Evolutionary conservation across 805 yeast genomes (phyloP), one percentile per base, ranked within the genome.

Genomic region (Candida chilensis): DNA sequence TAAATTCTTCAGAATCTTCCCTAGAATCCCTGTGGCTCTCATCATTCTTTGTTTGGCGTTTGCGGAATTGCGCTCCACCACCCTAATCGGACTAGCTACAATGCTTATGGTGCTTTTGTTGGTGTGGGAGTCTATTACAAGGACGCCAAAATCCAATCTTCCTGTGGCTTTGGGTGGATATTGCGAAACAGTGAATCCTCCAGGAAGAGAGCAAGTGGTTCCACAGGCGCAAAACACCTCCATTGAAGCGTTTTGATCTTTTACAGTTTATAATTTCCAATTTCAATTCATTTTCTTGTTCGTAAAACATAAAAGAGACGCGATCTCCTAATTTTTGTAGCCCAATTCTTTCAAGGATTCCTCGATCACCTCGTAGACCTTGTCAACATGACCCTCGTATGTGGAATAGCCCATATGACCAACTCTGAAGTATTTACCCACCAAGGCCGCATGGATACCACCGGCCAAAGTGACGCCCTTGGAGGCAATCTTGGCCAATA

Each of bases 371-470:
- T 54, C 49, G 35, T 66, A 59, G 24, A 71, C 71, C 32, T 51
- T 50, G 34, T 68, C 72, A 17, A 78, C 52, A 49, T 79, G 82
- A 32, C 60, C 55, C 22, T 57, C 64, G 41, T 77, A 74, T 9
- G 78, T 83, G 28, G 87, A 70, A 35, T 75, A 78, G 38, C 96
- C 96, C 97, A 90, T 90, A 60, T 88, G 97, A 20, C 97, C 97
- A 36, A 88, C 77, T 57, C 97, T 74, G 64, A 90, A 84, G 62
- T 88, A 88, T 53, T 80, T 78, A 35, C 81, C 71, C 28, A 74
- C 78, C 45, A 86, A 74, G 16, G 76, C 85, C 54, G 74, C 78
- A 60, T 83, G 90, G 40, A 88, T 80, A 35, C 96, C 96, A 29
- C 92, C 94, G 27, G 96, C 95, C 29, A 88, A 70, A 16, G 79